Percentiles rank a stretch among this genome's conserved stretches.
These are phyloP conservation scores for Geoglossum cookeanum DNA, from an alignment of 2,329 filamentous ascomycete species.

Conservation along the genomic window DNA sequence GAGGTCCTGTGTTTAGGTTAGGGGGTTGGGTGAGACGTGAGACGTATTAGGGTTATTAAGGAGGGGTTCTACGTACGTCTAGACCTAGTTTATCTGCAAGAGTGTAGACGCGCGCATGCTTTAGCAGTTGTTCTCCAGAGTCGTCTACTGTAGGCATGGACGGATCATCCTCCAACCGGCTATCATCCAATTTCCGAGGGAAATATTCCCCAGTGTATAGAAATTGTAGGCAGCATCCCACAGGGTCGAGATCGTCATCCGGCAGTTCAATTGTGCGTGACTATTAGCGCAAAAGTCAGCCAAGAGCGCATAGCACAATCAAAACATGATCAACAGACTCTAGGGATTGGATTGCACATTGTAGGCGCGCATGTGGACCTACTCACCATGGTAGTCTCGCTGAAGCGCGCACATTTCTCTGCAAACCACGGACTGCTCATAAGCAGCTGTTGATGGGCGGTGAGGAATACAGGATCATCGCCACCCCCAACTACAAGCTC, in stretches of 20 bases:
- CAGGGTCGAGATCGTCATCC: constrained; percentile 49
- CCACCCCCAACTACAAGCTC: constrained; percentile 29
- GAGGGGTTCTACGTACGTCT: constrained; percentile 11
- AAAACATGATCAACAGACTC: neutral
- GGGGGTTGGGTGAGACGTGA: neutral
- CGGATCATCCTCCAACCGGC: constrained; percentile 52
- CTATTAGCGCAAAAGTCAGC: constrained; percentile 15
- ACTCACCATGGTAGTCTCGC: constrained; percentile 25
- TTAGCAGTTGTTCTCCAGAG: constrained; percentile 65
- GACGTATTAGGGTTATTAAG: neutral
- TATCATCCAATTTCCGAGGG: constrained; percentile 37
- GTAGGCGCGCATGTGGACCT: neutral
- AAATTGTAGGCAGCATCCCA: constrained; percentile 64
- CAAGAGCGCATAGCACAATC: neutral
- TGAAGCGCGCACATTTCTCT: constrained; percentile 41
- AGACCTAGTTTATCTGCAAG: constrained; percentile 60
- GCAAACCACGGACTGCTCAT: constrained; percentile 55
- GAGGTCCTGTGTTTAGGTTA: constrained; percentile 28
- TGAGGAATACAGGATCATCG: constrained; percentile 42
- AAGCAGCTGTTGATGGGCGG: constrained; percentile 64
- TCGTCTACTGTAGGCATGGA: constrained; percentile 48
- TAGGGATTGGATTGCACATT: too few relatives aligned
- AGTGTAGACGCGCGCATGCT: constrained; percentile 79
- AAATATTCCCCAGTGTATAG: constrained; percentile 81
- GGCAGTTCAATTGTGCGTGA: constrained; percentile 49